Percentiles rank a stretch among this genome's conserved stretches.
phyloP scores from a whole-genome alignment of 805 yeast genomes.

The Candida golubevii region DNA sequence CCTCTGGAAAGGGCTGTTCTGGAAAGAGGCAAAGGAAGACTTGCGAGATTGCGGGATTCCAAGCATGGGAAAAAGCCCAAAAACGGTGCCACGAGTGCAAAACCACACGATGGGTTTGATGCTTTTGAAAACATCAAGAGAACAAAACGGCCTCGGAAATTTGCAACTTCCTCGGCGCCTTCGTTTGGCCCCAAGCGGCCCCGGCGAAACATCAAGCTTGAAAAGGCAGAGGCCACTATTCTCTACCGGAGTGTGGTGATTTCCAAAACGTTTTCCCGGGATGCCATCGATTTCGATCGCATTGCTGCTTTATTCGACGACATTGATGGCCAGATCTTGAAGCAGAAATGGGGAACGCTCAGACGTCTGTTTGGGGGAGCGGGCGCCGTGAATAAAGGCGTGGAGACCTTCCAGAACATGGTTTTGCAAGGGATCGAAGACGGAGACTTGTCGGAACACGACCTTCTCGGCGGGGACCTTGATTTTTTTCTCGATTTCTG shows the following conservation, averaged over 20 bases:
- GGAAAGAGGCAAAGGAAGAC: slow-evolving; percentile 7
- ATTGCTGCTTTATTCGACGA: slow-evolving; percentile 49
- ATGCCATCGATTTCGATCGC: slow-evolving; percentile 59
- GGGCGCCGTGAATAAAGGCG: slow-evolving; percentile 53
- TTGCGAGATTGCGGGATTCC: slow-evolving; percentile 10
- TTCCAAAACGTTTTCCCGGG: slow-evolving; percentile 54
- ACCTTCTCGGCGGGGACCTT: slow-evolving; percentile 50
- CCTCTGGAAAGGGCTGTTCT: slow-evolving; percentile 4
- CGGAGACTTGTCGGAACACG: slow-evolving; percentile 46
- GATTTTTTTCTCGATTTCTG: slow-evolving; percentile 56
- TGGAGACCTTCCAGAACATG: slow-evolving; percentile 65
- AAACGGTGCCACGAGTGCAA: neutral
- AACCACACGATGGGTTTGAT: slow-evolving; percentile 4
- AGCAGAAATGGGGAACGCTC: slow-evolving; percentile 67
- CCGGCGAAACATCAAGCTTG: slow-evolving; percentile 24
- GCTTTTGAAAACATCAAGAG: slow-evolving; percentile 10
- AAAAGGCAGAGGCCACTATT: slow-evolving; percentile 46
- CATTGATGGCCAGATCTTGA: slow-evolving; percentile 40
- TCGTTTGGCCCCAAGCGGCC: slow-evolving; percentile 11
- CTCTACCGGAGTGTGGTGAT: slow-evolving; percentile 65
- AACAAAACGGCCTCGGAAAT: slow-evolving; percentile 15
- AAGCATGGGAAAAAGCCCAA: neutral
- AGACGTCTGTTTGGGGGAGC: slow-evolving; percentile 46
- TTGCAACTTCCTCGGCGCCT: slow-evolving; percentile 1
- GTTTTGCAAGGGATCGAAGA: slow-evolving; percentile 55